Conservation (phyloP, 169 alveolate genomes). For the Plasmodium cynomolgi region DNA sequence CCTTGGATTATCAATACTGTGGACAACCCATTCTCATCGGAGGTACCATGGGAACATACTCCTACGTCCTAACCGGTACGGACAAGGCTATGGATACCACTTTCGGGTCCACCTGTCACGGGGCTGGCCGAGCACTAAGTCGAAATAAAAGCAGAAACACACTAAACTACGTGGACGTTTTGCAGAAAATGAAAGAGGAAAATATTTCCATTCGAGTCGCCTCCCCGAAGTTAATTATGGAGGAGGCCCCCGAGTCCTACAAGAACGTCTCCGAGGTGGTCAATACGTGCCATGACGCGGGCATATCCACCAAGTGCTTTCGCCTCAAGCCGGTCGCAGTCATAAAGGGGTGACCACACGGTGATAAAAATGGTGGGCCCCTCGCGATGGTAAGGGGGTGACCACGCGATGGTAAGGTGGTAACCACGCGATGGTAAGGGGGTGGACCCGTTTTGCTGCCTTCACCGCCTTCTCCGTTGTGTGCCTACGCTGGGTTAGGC, state of each 20-base stretch:
- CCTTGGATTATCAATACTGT: slow-evolving; percentile 87
- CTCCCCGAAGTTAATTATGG: slow-evolving; percentile 91
- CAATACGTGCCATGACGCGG: slow-evolving; percentile 90
- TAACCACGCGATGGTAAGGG: background rate
- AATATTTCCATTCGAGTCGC: slow-evolving; percentile 89
- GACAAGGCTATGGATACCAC: slow-evolving; percentile 88
- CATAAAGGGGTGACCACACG: slow-evolving; percentile 85
- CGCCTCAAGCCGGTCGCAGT: slow-evolving; percentile 91
- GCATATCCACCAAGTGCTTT: slow-evolving; percentile 89
- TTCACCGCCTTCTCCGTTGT: background rate
- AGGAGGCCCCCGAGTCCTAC: slow-evolving; percentile 93
- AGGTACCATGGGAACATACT: slow-evolving; percentile 93
- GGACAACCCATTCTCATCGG: slow-evolving; percentile 94
- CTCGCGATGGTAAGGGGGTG: background rate
- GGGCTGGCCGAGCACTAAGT: slow-evolving; percentile 91
- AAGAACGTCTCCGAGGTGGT: slow-evolving; percentile 91
- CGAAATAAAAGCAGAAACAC: slow-evolving; percentile 87
- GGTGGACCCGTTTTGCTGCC: background rate
- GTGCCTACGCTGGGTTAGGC: background rate
- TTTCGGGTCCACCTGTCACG: slow-evolving; percentile 92
- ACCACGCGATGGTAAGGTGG: background rate
- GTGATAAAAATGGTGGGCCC: too few species aligned
- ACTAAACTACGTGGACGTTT: slow-evolving; percentile 83
- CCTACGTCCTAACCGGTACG: slow-evolving; percentile 91
- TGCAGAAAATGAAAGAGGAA: slow-evolving; percentile 80